Evolutionary conservation across 805 yeast species (phyloP).

Genomic region (Naumovozyma baii): DNA sequence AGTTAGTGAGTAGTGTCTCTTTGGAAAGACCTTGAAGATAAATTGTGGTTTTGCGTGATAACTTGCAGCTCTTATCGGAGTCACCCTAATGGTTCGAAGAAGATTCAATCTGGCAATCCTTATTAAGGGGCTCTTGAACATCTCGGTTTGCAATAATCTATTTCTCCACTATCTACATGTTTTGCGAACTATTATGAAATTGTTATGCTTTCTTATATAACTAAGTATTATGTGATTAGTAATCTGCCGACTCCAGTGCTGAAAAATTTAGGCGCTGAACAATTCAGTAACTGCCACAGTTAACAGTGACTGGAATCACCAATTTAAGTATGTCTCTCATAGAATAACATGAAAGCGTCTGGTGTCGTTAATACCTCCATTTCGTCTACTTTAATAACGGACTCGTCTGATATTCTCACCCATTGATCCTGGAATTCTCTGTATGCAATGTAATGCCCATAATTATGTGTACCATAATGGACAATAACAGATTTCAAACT

Average conservation of each 20-base stretch:
- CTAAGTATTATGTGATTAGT: no score
- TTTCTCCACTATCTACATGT: no score
- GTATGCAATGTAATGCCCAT: conserved; percentile 83
- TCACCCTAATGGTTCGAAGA: no score
- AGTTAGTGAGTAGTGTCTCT: conserved; percentile 2
- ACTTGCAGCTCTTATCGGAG: no score
- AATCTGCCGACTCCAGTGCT: conserved; percentile 38
- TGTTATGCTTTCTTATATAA: no score
- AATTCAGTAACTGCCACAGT: not conserved
- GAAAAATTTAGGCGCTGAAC: conserved; percentile 37
- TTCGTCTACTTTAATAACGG: conserved; percentile 63
- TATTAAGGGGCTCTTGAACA: no score
- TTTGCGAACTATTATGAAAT: no score
- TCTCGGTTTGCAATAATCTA: no score
- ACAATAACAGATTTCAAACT: conserved; percentile 69
- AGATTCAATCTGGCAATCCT: no score
- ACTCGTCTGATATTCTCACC: conserved; percentile 88
- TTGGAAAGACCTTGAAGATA: no score
- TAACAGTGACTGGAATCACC: no score
- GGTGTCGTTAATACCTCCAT: conserved; percentile 63
- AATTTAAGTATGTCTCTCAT: conserved; percentile 37
- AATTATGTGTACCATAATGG: conserved; percentile 86
- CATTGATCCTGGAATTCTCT: conserved; percentile 67
- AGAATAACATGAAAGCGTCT: conserved; percentile 82
- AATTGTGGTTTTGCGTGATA: no score